These are phyloP conservation scores for Ichthyophonus hoferi DNA, from an alignment of 208 protist genomes.

Conservation along the genomic window DNA sequence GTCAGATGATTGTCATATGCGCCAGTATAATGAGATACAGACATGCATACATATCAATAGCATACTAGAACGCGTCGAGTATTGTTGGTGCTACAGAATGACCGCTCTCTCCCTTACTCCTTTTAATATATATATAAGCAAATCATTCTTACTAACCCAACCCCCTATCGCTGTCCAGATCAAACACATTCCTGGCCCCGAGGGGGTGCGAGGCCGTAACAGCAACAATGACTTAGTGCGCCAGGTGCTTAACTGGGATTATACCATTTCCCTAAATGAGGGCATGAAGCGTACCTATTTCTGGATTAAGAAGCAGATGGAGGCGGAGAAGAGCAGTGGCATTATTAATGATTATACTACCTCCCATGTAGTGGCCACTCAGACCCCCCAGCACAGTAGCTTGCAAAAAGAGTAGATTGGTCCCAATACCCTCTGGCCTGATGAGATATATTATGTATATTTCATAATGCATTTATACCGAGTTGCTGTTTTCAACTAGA, in stretches of 20 bases:
- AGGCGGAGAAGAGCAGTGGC: conserved; percentile 39
- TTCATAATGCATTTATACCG: too few species aligned
- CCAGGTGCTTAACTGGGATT: conserved; percentile 68
- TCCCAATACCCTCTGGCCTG: too few species aligned
- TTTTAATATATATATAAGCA: not conserved
- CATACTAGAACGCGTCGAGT: too few species aligned
- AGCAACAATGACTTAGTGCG: conserved; percentile 73
- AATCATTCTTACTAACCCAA: not conserved
- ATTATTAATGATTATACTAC: conserved; percentile 30
- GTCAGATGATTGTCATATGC: not conserved
- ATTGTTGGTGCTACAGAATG: too few species aligned
- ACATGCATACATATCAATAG: not conserved
- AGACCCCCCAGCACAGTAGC: not conserved
- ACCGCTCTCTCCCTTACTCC: too few species aligned
- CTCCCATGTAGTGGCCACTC: not conserved
- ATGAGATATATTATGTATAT: too few species aligned
- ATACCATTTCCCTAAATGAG: conserved; percentile 59
- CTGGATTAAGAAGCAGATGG: conserved; percentile 67
- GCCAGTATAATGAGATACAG: conserved; percentile 13
- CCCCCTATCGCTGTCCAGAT: conserved; percentile 27
- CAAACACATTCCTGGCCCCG: conserved; percentile 68
- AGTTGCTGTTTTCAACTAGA: too few species aligned
- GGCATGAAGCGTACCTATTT: conserved; percentile 65
- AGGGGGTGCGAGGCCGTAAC: conserved; percentile 73
- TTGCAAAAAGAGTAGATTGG: too few species aligned